A percentile compares a stretch with the other conserved stretches of the same genome.
These are phyloP conservation scores for Nepenthes gracilis DNA, from an alignment of 148 eudicot species.

Conservation along the genomic window DNA sequence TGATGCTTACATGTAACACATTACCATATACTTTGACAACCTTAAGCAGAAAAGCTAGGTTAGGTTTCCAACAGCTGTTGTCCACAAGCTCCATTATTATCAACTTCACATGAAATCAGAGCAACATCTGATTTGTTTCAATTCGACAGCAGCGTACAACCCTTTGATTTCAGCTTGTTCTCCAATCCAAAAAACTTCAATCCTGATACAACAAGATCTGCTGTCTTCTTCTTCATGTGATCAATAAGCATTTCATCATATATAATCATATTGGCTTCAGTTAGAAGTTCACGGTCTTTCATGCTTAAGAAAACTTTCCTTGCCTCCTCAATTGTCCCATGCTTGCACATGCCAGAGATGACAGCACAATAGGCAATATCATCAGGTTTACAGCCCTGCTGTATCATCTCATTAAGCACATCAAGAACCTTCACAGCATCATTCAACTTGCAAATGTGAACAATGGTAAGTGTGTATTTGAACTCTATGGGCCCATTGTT, in stretches of 20 bases:
- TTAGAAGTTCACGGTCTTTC: conserved; percentile 41
- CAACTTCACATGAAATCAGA: background rate
- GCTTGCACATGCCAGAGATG: conserved; percentile 83
- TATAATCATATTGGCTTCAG: conserved; percentile 52
- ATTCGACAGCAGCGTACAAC: conserved; percentile 40
- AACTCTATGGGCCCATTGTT: conserved; percentile 64
- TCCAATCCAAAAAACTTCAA: conserved; percentile 81
- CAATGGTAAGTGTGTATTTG: conserved; percentile 52
- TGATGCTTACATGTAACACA: too few species aligned
- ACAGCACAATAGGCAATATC: conserved; percentile 52
- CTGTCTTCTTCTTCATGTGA: conserved; percentile 79
- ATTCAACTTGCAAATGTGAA: conserved; percentile 62
- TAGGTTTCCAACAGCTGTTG: background rate
- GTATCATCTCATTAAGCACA: conserved; percentile 62
- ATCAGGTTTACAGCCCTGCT: conserved; percentile 47
- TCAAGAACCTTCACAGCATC: conserved; percentile 59
- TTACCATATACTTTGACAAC: too few species aligned
- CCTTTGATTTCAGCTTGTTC: conserved; percentile 65
- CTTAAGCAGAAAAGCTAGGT: too few species aligned
- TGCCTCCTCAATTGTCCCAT: conserved; percentile 83
- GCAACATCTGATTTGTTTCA: conserved; percentile 15
- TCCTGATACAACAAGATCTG: conserved; percentile 67
- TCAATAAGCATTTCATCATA: conserved; percentile 81
- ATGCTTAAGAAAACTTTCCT: conserved; percentile 54
- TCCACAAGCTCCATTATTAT: background rate